Percentiles rank a stretch among this genome's conserved stretches.
Conservation (phyloP, 2,329 filamentous ascomycete species). For the Monosporascus sp. region DNA sequence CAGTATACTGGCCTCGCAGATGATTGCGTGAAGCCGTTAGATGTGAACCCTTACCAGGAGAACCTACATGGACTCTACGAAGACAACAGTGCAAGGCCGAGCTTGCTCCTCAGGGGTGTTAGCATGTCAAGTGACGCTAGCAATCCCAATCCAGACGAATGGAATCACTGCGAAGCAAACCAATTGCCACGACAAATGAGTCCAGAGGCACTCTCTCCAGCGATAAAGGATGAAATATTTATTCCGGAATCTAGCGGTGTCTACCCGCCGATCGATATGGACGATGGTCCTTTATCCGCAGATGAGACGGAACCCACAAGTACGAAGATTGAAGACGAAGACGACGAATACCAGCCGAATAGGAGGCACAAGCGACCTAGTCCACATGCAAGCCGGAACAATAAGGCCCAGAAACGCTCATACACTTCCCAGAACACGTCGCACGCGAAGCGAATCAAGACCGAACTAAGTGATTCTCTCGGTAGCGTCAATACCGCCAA, state of each 20-base stretch:
- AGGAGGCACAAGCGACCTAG: constrained; percentile 13
- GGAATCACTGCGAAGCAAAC: constrained; percentile 11
- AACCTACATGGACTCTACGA: constrained; percentile 22
- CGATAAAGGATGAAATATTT: constrained; percentile 21
- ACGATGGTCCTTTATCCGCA: constrained; percentile 11
- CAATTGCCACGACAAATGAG: constrained; percentile 16
- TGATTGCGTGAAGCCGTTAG: constrained; percentile 29
- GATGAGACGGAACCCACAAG: constrained; percentile 13
- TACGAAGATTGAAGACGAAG: constrained; percentile 15
- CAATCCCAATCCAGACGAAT: constrained; percentile 14
- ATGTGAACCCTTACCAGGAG: constrained; percentile 30
- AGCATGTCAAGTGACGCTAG: constrained; percentile 30
- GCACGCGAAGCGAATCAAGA: constrained; percentile 20
- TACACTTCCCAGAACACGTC: constrained; percentile 7
- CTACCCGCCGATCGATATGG: constrained; percentile 12
- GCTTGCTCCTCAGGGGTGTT: constrained; percentile 21
- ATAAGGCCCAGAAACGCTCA: constrained; percentile 20
- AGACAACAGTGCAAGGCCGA: constrained; percentile 15
- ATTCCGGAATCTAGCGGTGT: constrained; percentile 9
- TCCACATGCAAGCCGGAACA: constrained; percentile 8
- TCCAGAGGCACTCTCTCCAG: constrained; percentile 17
- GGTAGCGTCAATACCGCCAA: constrained; percentile 11
- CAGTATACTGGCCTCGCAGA: constrained; percentile 25
- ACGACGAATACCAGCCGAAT: constrained; percentile 21
- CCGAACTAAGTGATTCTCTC: constrained; percentile 9